These are phyloP conservation scores for Colletotrichum paranaense DNA, from an alignment of 2,329 filamentous ascomycete genomes.

Conservation along the genomic window DNA sequence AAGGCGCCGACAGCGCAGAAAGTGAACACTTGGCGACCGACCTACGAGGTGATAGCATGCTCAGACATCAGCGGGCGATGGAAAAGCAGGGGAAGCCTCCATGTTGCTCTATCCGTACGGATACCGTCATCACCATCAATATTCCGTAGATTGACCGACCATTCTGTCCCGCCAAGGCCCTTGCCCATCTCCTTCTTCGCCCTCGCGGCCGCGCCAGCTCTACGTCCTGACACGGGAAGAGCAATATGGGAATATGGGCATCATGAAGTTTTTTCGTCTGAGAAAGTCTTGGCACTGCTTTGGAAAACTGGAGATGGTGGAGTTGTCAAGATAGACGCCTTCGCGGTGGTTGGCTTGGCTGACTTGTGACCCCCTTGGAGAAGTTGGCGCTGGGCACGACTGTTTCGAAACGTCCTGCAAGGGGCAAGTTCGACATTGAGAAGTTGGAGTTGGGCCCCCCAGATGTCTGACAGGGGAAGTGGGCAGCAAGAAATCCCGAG, in stretches of 20 bases:
- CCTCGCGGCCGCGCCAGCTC: not conserved
- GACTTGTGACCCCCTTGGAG: not conserved
- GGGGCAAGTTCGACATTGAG: slow-evolving; percentile 18
- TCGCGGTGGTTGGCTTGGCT: slow-evolving; percentile 25
- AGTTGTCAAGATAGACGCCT: slow-evolving; percentile 2
- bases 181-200: slow-evolving; percentile 3
- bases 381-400: not conserved
- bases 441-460: not conserved
- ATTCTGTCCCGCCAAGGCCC: slow-evolving; percentile 9
- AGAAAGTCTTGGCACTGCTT: slow-evolving; percentile 27
- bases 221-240: not conserved
- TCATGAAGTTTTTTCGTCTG: slow-evolving; percentile 20
- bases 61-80: not conserved
- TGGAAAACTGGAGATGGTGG: slow-evolving; percentile 30
- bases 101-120: not conserved
- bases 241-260: slow-evolving; percentile 3
- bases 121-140: not conserved
- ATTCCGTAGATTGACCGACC: not conserved
- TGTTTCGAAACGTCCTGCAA: slow-evolving; percentile 33
- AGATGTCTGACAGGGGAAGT: not conserved
- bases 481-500: not conserved
- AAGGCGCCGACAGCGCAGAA: not conserved
- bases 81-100: not conserved
- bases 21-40: not conserved
- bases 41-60: not conserved